Conservation (phyloP, 2,329 filamentous ascomycete species). For the Colletotrichum tropicicola region DNA sequence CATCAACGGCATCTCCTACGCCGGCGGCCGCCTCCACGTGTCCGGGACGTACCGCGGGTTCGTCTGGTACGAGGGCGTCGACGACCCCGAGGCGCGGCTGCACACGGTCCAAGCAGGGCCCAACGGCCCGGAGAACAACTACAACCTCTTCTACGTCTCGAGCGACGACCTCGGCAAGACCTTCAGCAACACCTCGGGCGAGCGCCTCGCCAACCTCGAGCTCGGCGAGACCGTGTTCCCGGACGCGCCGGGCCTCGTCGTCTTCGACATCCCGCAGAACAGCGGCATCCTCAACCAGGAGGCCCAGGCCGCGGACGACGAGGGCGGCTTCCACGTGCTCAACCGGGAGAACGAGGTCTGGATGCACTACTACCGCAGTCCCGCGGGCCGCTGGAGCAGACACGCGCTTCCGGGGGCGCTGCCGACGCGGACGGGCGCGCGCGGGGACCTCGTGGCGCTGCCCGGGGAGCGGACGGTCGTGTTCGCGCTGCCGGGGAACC, state of each 20-base stretch:
- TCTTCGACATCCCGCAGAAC: constrained; percentile 26
- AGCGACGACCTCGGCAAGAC: constrained; percentile 20
- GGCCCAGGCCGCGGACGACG: constrained; percentile 20
- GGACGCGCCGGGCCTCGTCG: constrained; percentile 19
- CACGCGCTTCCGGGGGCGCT: constrained; percentile 3
- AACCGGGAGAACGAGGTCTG: constrained; percentile 27
- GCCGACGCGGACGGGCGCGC: constrained; percentile 22
- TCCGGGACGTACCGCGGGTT: constrained; percentile 28
- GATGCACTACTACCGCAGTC: constrained; percentile 23
- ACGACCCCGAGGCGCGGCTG: constrained; percentile 16
- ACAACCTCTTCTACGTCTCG: constrained; percentile 24
- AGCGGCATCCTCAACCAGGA: constrained; percentile 26
- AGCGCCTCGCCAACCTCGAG: constrained; percentile 20
- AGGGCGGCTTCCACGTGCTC: constrained; percentile 23
- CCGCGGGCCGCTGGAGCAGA: constrained; percentile 8
- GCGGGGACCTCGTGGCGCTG: constrained; percentile 17
- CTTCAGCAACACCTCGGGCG: constrained; percentile 4
- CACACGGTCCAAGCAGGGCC: constrained; percentile 25
- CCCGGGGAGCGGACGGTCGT: constrained; percentile 2
- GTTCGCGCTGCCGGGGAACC: constrained; percentile 23
- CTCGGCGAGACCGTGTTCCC: constrained; percentile 24
- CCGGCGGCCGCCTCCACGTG: constrained; percentile 19
- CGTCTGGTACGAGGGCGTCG: constrained; percentile 27
- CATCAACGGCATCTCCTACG: constrained; percentile 29
- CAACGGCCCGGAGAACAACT: constrained; percentile 27